These are phyloP conservation scores for Starmerella lactis-condensi DNA, from an alignment of 805 yeast genomes.

Conservation along the genomic window DNA sequence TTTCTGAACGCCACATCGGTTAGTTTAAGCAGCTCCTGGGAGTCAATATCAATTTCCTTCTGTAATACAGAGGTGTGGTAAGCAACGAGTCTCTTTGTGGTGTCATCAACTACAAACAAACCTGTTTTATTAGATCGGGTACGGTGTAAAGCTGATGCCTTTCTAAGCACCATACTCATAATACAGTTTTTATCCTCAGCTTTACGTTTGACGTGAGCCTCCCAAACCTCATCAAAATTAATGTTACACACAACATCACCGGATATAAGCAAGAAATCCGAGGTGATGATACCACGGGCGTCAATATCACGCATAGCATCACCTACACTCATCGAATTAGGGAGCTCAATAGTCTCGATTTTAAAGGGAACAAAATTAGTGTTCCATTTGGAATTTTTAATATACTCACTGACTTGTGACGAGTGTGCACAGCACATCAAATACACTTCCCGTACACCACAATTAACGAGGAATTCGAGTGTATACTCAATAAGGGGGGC, in stretches of 20 bases:
- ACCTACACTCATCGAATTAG: constrained; percentile 82
- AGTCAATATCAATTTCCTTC: constrained; percentile 20
- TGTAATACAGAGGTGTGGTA: constrained; percentile 46
- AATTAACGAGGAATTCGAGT: constrained; percentile 76
- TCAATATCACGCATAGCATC: constrained; percentile 95
- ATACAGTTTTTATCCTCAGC: constrained; percentile 73
- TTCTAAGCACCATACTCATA: constrained; percentile 80
- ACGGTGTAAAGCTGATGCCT: constrained; percentile 68
- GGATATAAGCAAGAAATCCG: constrained; percentile 74
- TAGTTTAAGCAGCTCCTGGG: constrained; percentile 47
- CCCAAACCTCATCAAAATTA: constrained; percentile 55
- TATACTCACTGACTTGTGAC: constrained; percentile 66
- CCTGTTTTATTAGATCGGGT: constrained; percentile 62
- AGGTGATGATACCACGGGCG: constrained; percentile 69
- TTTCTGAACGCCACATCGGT: constrained; percentile 64
- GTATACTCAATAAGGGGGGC: constrained; percentile 91
- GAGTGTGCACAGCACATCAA: constrained; percentile 83
- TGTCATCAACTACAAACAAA: constrained; percentile 59
- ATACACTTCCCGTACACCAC: constrained; percentile 78
- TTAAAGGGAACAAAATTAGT: constrained; percentile 53
- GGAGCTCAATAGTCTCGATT: constrained; percentile 58
- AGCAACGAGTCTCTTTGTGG: constrained; percentile 57
- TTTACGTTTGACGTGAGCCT: constrained; percentile 53
- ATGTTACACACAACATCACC: constrained; percentile 94
- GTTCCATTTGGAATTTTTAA: constrained; percentile 33